A percentile compares a stretch with the other conserved stretches of the same genome.
phyloP scores from a whole-genome alignment of 176 grass and related monocot species.

The Bothriochloa decipiens region DNA sequence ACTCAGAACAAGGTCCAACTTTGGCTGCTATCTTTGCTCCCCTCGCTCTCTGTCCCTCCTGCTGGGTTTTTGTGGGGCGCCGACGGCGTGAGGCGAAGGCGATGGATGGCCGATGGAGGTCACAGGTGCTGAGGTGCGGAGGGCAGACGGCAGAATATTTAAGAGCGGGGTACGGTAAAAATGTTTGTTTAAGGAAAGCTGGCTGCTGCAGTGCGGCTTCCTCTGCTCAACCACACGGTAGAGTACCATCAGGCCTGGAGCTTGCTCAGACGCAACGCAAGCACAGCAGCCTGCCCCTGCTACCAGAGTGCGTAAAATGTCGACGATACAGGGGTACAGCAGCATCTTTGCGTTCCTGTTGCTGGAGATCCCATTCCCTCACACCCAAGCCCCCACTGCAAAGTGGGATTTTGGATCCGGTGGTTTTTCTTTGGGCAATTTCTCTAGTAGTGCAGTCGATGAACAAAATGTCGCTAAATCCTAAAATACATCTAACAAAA shows the following conservation, averaged over 20 bases:
- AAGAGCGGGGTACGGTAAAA: background rate
- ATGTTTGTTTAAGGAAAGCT: background rate
- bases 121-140: background rate
- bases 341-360: background rate
- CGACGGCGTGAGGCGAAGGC: background rate
- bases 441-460: too few species aligned
- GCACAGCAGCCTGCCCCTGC: too few species aligned
- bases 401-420: too few species aligned
- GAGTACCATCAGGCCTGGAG: background rate
- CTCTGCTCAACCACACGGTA: background rate
- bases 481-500: too few species aligned
- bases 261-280: background rate
- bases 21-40: background rate
- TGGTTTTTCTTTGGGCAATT: too few species aligned
- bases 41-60: background rate
- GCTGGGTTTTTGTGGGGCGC: background rate
- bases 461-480: too few species aligned
- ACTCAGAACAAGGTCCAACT: too few species aligned
- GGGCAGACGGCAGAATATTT: background rate
- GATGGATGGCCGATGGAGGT: too few species aligned
- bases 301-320: background rate
- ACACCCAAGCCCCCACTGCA: too few species aligned
- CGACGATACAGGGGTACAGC: background rate
- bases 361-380: background rate
- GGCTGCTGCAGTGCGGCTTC: background rate